Evolutionary conservation across 75 land plant genomes (phyloP).

Genomic region (Pinus albicaulis): DNA sequence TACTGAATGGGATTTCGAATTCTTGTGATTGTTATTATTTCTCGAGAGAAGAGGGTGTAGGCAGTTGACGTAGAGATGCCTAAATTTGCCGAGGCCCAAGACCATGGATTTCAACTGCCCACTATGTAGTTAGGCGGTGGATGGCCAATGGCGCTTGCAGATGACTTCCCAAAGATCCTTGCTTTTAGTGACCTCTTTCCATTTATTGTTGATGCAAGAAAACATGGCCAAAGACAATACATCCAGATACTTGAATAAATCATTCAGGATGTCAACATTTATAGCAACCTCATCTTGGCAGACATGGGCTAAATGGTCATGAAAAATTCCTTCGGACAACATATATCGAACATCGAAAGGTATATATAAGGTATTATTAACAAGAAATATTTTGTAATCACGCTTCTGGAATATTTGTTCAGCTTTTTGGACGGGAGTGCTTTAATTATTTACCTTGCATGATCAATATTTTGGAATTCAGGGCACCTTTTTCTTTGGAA

Average conservation of each 20-base stretch:
- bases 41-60: conserved; percentile 10
- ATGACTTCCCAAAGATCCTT: conserved; percentile 20
- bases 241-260: conserved; percentile 20
- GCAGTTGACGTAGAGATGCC: conserved; percentile 14
- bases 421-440: no score
- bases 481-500: no score
- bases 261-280: conserved; percentile 14
- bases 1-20: background rate
- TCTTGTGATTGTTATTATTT: no score
- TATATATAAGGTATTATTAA: no score
- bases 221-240: conserved; percentile 11
- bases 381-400: no score
- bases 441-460: no score
- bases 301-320: no score
- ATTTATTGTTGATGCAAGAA: conserved; percentile 15
- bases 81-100: conserved; percentile 17
- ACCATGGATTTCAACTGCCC: conserved; percentile 18
- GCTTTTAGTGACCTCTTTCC: conserved; percentile 8
- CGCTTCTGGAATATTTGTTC: no score
- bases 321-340: no score
- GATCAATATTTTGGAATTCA: no score
- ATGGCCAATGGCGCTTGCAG: conserved; percentile 10
- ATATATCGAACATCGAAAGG: no score
- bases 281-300: background rate
- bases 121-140: background rate